Base-by-base conservation (phyloP, 345 rosid genomes). In the Clausena lansium region DNA sequence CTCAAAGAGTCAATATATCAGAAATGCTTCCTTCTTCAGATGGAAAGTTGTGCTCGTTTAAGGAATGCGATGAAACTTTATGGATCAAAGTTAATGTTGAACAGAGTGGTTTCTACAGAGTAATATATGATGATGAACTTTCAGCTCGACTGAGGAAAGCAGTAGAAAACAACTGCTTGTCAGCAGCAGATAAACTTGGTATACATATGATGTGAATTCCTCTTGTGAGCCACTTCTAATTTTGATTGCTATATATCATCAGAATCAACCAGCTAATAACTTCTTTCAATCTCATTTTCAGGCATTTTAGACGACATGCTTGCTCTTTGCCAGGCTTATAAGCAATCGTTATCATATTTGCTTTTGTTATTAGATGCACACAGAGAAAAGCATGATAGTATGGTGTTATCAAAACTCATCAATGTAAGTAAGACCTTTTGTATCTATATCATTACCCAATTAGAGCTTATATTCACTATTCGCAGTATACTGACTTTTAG, bases 61-160 rank as follows among this genome's bases (percentile, higher is more conserved):
- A 67, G 62, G 76, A 62, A 38, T 7, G 33, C 3, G 74, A 79
- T 52, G 78, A 80, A 45, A 25, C 41, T 41, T 27, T 32, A 55
- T 87, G 90, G 85, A 25, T 85, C 66, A 87, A 83, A 79, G 81
- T 85, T 20, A 87, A 87, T 80, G 76, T 81, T 38, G 80, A 81
- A 70, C 85, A 82, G 73, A 83, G 83, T 63, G 90, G 90, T 54
- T 85, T 87, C 80, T 85, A 85, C 58, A 78, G 88, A 54, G 82
- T 78, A 9, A 80, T 73, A 61, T 87, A 85, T 60, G 87, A 80
- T 36, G 77, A 87, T 13, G 66, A 77, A 63, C 90, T 87, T 62
- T 75, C 81, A 71, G 76, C 80, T 74, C 73, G 58, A 65, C 74
- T 84, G 33, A 75, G 76, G 74, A 79, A 75, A 70, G 87, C 89